phyloP scores from a whole-genome alignment of 2,329 filamentous ascomycete species.

The Aspergillus floridensis region DNA sequence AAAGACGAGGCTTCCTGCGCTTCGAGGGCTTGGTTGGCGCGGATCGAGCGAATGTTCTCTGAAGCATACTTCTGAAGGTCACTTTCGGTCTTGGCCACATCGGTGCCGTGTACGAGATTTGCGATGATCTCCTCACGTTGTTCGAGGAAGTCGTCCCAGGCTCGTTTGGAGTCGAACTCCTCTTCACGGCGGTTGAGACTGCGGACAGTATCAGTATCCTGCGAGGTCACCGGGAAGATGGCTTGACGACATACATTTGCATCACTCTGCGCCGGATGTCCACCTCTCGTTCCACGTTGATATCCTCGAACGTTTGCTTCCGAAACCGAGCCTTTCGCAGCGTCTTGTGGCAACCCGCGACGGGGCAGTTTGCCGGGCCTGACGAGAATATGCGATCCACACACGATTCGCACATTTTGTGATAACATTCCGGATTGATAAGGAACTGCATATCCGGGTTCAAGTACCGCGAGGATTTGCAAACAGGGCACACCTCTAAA shows the following conservation, averaged over 20 bases:
- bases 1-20: constrained; percentile 48
- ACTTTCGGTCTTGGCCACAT: constrained; percentile 62
- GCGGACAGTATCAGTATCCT: constrained; percentile 19
- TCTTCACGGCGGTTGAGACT: constrained; percentile 88
- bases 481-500: constrained; percentile 86
- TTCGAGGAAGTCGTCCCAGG: constrained; percentile 93
- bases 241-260: constrained; percentile 44
- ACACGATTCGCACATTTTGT: constrained; percentile 97
- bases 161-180: constrained; percentile 80
- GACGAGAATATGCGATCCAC: constrained; percentile 91
- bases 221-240: neutral
- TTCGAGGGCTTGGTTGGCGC: constrained; percentile 49
- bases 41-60: constrained; percentile 62
- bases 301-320: constrained; percentile 83
- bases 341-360: constrained; percentile 82
- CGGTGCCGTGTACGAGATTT: constrained; percentile 73
- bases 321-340: constrained; percentile 82
- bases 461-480: constrained; percentile 94
- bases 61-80: constrained; percentile 69
- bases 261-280: constrained; percentile 82
- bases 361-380: constrained; percentile 87
- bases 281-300: constrained; percentile 85
- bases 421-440: constrained; percentile 98
- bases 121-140: constrained; percentile 86
- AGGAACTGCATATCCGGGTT: constrained; percentile 92